Percentiles rank a stretch among this genome's conserved stretches.
Conservation (phyloP, 2,329 filamentous ascomycete genomes). For the Penicillium sp. region DNA sequence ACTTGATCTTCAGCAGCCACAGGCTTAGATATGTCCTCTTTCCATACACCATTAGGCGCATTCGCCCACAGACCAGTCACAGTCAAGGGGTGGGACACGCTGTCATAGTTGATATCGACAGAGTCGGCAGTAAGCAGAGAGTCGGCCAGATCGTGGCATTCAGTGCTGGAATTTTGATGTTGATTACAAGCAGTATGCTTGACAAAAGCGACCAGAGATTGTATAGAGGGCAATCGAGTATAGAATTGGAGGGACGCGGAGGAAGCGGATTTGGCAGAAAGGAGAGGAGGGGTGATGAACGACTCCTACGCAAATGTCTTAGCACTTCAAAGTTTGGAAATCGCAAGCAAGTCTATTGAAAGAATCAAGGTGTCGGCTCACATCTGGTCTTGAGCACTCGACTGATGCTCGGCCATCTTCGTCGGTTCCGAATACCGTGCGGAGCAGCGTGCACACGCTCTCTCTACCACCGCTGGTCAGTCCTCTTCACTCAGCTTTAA, state of each 20-base stretch:
- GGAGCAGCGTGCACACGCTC: conserved; percentile 55
- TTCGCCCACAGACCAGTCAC: conserved; percentile 58
- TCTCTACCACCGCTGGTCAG: conserved; percentile 33
- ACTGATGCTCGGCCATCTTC: conserved; percentile 31
- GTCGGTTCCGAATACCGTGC: conserved; percentile 49
- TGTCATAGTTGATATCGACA: conserved; percentile 73
- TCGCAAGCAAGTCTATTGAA: conserved; percentile 1
- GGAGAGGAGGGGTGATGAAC: conserved; percentile 56
- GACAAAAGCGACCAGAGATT: conserved; percentile 51
- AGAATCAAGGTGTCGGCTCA: conserved; percentile 22
- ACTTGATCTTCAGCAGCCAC: conserved; percentile 48
- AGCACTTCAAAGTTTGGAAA: not conserved
- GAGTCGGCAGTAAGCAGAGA: conserved; percentile 52
- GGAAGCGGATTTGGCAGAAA: conserved; percentile 56
- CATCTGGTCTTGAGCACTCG: conserved; percentile 51
- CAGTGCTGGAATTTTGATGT: conserved; percentile 30
- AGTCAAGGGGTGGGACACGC: conserved; percentile 59
- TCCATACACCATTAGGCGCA: conserved; percentile 41
- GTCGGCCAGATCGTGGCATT: conserved; percentile 49
- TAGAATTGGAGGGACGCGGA: conserved; percentile 66
- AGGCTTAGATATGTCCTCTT: conserved; percentile 38
- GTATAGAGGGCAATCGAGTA: conserved; percentile 55
- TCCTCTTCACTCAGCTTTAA: too few relatives aligned
- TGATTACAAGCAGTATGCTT: conserved; percentile 49
- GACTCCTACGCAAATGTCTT: too few relatives aligned